Conservation (phyloP, 2,329 filamentous ascomycete species). For the Anisogramma anomala region DNA sequence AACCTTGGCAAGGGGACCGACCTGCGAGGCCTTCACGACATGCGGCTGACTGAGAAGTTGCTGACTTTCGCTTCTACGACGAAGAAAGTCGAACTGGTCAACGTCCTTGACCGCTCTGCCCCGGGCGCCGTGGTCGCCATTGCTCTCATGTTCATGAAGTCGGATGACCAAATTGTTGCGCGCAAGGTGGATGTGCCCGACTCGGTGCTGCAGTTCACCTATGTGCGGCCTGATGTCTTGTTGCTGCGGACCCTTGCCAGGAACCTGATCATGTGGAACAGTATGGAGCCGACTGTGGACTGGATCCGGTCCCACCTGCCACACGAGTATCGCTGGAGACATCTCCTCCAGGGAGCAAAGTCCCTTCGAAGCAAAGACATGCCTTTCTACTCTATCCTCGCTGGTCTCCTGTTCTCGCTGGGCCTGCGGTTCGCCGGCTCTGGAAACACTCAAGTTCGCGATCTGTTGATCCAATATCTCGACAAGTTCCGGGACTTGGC, state of each 20-base stretch:
- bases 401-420: conserved; percentile 74
- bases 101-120: conserved; percentile 84
- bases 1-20: conserved; percentile 87
- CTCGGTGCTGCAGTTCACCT: conserved; percentile 84
- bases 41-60: conserved; percentile 82
- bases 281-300: conserved; percentile 57
- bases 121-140: conserved; percentile 88
- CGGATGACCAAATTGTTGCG: conserved; percentile 74
- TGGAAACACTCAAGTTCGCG: conserved; percentile 57
- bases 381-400: conserved; percentile 84
- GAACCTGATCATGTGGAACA: conserved; percentile 86
- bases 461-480: conserved; percentile 72
- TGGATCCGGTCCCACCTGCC: conserved; percentile 75
- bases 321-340: conserved; percentile 49
- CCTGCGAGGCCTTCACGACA: conserved; percentile 79
- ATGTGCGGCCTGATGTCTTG: conserved; percentile 85
- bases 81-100: conserved; percentile 83
- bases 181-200: conserved; percentile 89
- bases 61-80: conserved; percentile 75
- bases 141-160: conserved; percentile 93
- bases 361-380: conserved; percentile 70
- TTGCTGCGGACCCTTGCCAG: conserved; percentile 79
- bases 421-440: conserved; percentile 66
- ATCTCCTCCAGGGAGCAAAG: conserved; percentile 46
- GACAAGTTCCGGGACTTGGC: conserved; percentile 77